Base-by-base conservation (phyloP, 805 yeast genomes). In the Teunomyces kruisii region DNA sequence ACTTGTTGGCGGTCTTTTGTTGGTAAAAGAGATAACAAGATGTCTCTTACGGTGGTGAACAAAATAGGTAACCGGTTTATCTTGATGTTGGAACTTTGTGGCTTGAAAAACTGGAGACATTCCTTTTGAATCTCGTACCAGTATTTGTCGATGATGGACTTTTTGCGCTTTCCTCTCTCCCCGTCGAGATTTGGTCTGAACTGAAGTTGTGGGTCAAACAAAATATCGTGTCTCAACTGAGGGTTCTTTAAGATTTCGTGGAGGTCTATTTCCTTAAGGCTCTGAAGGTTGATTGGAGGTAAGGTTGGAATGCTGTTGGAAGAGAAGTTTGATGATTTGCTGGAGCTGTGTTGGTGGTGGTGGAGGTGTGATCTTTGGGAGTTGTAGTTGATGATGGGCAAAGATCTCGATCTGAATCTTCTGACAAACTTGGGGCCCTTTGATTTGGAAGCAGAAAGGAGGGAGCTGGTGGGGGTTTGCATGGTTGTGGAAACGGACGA, bases 171-270 rank as follows among this genome's bases (percentile, higher is more conserved):
- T 22, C 96, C 96, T 42, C 96, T 73, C 66, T 91, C 97, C 42
- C 96, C 96, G 62, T 88, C 96, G 53, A 90, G 70, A 58, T 88
- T 88, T 24, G 96, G 96, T 61, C 97, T 79, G 64, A 91, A 88
- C 69, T 90, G 96, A 47, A 91, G 72, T 58, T 87, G 88, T 13
- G 97, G 95, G 68, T 91, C 97, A 61, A 91, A 91, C 10, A 89
- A 75, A 43, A 92, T 88, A 62, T 92, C 98, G 64, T 91, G 98
- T 51, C 98, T 79, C 45, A 91, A 72, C 62, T 89, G 96, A 3
- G 96, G 96, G 65, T 91, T 91, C 59, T 87, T 88, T 54, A 91
- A 74, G 43, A 92, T 91, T 59, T 89, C 96, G 50, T 86, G 86
- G 38, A 91, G 67, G 58, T 91, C 97, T 47, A 91, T 86, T 61